These are phyloP conservation scores for Isatis lusitanica DNA, from an alignment of 441 rosid genomes.

Conservation along the genomic window DNA sequence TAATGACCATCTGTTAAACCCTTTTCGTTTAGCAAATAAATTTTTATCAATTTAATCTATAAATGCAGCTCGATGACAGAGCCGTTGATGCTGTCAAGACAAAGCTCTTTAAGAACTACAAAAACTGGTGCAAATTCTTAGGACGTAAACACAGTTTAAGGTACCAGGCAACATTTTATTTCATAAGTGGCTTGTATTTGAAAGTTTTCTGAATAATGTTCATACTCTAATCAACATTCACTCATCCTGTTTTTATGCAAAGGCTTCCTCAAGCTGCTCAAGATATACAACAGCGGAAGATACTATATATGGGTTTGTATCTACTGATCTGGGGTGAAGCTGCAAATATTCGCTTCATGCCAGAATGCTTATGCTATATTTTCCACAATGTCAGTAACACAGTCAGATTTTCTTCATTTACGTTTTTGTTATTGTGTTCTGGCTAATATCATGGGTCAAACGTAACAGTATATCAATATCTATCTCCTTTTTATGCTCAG, in stretches of 20 bases:
- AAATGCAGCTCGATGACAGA: constrained; percentile 86
- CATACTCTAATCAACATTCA: constrained; percentile 7
- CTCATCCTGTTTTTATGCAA: constrained; percentile 19
- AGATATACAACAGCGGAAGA: constrained; percentile 91
- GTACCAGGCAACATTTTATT: constrained; percentile 42
- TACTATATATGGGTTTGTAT: constrained; percentile 94
- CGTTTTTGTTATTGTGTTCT: background rate
- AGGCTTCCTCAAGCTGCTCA: constrained; percentile 93
- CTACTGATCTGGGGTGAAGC: constrained; percentile 99
- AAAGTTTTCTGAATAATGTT: constrained; percentile 19
- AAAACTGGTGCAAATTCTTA: constrained; percentile 91
- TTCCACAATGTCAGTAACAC: constrained; percentile 81
- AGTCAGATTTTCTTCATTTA: background rate
- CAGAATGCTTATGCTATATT: constrained; percentile 95
- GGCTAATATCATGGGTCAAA: constrained; percentile 9
- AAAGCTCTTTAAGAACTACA: constrained; percentile 92
- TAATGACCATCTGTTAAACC: background rate
- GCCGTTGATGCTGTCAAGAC: constrained; percentile 85
- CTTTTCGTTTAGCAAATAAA: background rate
- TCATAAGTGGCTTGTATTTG: constrained; percentile 8
- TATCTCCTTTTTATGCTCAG: constrained; percentile 44
- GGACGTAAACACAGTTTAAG: constrained; percentile 93
- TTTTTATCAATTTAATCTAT: background rate
- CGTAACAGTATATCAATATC: background rate
- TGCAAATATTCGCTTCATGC: constrained; percentile 94